phyloP scores from a whole-genome alignment of 331 rosid species.

The Cydonia oblonga region DNA sequence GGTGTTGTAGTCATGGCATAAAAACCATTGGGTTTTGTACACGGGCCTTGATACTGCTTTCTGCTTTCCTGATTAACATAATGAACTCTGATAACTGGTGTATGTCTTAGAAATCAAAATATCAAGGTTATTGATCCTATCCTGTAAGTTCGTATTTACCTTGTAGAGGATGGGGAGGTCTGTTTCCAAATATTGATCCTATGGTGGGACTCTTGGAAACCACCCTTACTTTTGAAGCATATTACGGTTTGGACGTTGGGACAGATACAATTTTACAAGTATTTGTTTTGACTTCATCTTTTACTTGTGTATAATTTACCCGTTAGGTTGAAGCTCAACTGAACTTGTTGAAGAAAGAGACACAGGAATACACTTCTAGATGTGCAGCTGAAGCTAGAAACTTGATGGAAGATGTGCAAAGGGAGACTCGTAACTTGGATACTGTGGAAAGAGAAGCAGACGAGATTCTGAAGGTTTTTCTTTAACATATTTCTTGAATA shows the following conservation, averaged over 20 bases:
- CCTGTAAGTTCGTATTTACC: background rate
- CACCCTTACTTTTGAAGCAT: background rate
- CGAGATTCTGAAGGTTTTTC: conserved; percentile 53
- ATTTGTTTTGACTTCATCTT: conserved; percentile 11
- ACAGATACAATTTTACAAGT: background rate
- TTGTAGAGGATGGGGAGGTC: background rate
- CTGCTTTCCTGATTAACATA: background rate
- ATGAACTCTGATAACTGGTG: background rate
- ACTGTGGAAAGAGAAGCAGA: conserved; percentile 60
- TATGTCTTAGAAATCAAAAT: background rate
- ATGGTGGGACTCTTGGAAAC: background rate
- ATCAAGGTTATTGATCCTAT: background rate
- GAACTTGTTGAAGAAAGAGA: conserved; percentile 45
- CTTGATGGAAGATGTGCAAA: conserved; percentile 44
- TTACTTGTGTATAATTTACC: conserved; percentile 8
- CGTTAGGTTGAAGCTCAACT: conserved; percentile 52
- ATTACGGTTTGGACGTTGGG: background rate
- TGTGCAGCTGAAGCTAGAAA: conserved; percentile 46
- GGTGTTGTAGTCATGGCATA: background rate
- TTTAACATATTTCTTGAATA: background rate
- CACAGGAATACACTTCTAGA: conserved; percentile 29
- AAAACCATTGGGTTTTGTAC: background rate
- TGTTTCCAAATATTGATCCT: background rate
- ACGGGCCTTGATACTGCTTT: background rate
- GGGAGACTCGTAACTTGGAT: conserved; percentile 37